These are phyloP conservation scores for Paspalum notatum DNA, from an alignment of 176 grass and related monocot species.

Conservation along the genomic window DNA sequence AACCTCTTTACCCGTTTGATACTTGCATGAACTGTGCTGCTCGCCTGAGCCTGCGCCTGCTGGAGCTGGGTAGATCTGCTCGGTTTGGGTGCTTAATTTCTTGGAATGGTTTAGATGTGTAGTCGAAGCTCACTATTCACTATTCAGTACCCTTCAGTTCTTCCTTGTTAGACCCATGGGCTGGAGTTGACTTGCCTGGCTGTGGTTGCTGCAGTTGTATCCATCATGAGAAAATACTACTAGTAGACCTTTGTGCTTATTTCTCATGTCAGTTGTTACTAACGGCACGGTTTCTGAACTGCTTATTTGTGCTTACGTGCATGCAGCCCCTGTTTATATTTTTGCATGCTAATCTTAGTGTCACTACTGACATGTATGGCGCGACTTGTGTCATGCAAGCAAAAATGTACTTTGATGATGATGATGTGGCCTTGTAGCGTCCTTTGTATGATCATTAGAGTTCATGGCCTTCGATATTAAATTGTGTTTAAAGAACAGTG, in stretches of 20 bases:
- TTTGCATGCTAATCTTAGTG: neutral
- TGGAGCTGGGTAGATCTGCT: conserved; percentile 34
- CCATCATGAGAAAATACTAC: conserved; percentile 12
- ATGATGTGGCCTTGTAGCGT: neutral
- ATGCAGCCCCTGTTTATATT: neutral
- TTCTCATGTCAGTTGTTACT: too few species aligned
- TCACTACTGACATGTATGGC: neutral
- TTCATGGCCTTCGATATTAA: neutral
- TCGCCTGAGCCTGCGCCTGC: neutral
- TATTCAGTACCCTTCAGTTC: neutral
- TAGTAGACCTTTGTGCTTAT: too few species aligned
- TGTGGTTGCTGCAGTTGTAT: neutral
- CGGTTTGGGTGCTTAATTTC: neutral
- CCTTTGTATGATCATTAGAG: neutral
- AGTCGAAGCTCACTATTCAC: neutral
- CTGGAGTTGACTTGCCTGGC: conserved; percentile 14
- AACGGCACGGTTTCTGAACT: too few species aligned
- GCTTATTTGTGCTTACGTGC: neutral
- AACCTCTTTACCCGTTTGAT: neutral
- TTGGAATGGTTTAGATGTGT: neutral
- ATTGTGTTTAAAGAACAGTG: neutral
- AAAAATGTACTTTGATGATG: neutral
- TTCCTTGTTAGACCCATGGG: neutral
- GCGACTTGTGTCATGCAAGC: neutral
- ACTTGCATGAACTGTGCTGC: neutral